Percentiles rank a stretch among this genome's conserved stretches.
Conservation (phyloP, 768 basidiomycete species). For the Macrolepiota fuliginosa region DNA sequence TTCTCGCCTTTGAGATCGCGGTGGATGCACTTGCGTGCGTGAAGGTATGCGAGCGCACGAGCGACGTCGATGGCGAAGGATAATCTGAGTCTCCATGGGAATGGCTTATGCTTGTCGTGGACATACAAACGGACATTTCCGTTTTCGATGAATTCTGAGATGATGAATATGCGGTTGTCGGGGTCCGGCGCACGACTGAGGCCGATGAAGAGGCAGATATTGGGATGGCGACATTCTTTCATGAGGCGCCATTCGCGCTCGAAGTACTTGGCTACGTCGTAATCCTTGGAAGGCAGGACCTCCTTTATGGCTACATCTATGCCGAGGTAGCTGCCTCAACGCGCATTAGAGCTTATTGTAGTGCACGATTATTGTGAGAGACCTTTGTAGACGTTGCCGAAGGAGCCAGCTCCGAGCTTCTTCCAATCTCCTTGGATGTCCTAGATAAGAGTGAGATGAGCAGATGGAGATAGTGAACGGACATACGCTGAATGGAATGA, state of each 20-base stretch:
- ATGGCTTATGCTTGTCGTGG: conserved; percentile 74
- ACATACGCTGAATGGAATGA: conserved; percentile 81
- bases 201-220: conserved; percentile 92
- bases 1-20: conserved; percentile 98
- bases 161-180: conserved; percentile 86
- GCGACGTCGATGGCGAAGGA: conserved; percentile 95
- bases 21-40: conserved; percentile 87
- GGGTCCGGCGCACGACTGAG: conserved; percentile 76
- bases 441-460: conserved; percentile 33
- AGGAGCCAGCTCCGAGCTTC: conserved; percentile 89
- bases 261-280: conserved; percentile 97
- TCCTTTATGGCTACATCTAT: conserved; percentile 97
- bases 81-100: conserved; percentile 91
- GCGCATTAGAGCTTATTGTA: not conserved
- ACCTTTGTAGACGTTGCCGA: conserved; percentile 92
- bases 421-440: conserved; percentile 88
- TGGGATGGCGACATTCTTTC: conserved; percentile 92
- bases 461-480: conserved; percentile 5
- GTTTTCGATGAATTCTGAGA: conserved; percentile 93
- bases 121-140: conserved; percentile 93
- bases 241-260: conserved; percentile 98
- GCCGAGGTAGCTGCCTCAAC: conserved; percentile 84
- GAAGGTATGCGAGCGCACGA: conserved; percentile 94
- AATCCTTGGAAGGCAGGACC: conserved; percentile 86
- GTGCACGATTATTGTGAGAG: not conserved